These are phyloP conservation scores for Thraustotheca clavata DNA, from an alignment of 352 stramenopile genomes.

Conservation along the genomic window DNA sequence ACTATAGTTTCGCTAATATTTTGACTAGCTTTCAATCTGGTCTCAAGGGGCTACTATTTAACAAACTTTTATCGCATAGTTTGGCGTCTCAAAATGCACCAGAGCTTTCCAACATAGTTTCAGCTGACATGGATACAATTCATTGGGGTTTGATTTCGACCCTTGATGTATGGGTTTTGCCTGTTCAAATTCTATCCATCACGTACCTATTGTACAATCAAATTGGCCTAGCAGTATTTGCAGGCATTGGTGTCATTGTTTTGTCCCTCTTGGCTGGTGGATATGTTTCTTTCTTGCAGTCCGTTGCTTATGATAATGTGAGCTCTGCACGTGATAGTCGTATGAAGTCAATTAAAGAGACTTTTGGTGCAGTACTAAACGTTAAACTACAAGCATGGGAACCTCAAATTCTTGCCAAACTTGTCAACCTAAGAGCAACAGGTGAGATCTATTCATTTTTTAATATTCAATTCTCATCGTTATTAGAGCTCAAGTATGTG, in stretches of 20 bases:
- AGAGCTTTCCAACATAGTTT: slow-evolving; percentile 10
- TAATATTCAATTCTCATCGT: not conserved
- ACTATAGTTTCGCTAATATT: not conserved
- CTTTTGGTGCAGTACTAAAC: slow-evolving; percentile 61
- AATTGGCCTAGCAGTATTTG: slow-evolving; percentile 41
- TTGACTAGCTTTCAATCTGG: slow-evolving; percentile 7
- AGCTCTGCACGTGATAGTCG: slow-evolving; percentile 30
- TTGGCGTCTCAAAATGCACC: not conserved
- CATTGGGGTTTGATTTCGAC: slow-evolving; percentile 3
- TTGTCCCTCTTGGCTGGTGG: slow-evolving; percentile 80
- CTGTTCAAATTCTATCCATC: slow-evolving; percentile 39
- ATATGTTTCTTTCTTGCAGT: slow-evolving; percentile 19
- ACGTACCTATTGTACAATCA: slow-evolving; percentile 47
- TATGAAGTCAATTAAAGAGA: slow-evolving; percentile 40
- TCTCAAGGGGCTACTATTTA: slow-evolving; percentile 11
- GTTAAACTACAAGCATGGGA: slow-evolving; percentile 92
- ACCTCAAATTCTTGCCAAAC: slow-evolving; percentile 65
- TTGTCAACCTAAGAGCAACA: slow-evolving; percentile 37
- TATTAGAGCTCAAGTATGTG: slow-evolving; percentile 5
- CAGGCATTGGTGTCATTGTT: slow-evolving; percentile 30
- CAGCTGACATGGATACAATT: slow-evolving; percentile 2
- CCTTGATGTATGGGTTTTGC: slow-evolving; percentile 48
- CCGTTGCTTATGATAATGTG: slow-evolving; percentile 17
- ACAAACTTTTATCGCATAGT: not conserved
- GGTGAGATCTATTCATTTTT: not conserved